Percentiles rank a stretch among this genome's conserved stretches.
These are phyloP conservation scores for Ogataea methanolica DNA, from an alignment of 805 yeast species.

Conservation along the genomic window DNA sequence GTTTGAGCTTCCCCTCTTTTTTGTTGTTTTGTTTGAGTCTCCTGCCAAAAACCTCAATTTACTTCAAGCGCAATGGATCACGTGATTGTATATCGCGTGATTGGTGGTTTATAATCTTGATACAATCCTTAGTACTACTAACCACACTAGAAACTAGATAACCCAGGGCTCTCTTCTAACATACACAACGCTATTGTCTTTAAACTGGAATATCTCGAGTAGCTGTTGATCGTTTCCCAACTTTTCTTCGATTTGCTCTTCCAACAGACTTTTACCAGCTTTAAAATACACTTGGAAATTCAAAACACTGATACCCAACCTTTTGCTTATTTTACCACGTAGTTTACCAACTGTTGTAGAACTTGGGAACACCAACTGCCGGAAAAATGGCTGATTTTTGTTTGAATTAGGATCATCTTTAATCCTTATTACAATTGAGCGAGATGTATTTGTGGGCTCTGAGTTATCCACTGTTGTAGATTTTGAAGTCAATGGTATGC, in stretches of 20 bases:
- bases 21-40: no score
- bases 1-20: no score
- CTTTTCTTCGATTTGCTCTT: slow-evolving; percentile 1
- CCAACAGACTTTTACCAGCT: neutral
- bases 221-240: slow-evolving; percentile 19
- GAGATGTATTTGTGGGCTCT: neutral
- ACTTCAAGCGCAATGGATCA: no score
- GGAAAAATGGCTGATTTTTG: slow-evolving; percentile 4
- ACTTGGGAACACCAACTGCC: slow-evolving; percentile 22
- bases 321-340: slow-evolving; percentile 27
- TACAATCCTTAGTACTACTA: no score
- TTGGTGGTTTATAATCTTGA: no score
- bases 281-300: slow-evolving; percentile 20
- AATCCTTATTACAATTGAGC: neutral
- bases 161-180: slow-evolving; percentile 8
- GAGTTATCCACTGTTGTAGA: no score
- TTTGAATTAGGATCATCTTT: neutral
- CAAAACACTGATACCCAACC: slow-evolving; percentile 19
- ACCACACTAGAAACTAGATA: neutral
- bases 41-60: no score
- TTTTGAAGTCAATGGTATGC: slow-evolving; percentile 8
- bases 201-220: slow-evolving; percentile 6
- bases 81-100: no score
- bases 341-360: slow-evolving; percentile 35
- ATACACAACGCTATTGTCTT: slow-evolving; percentile 2